Evolutionary conservation across 345 rosid species (phyloP), one percentile per base, ranked within the genome.

Genomic region (Cardamine resedifolia): DNA sequence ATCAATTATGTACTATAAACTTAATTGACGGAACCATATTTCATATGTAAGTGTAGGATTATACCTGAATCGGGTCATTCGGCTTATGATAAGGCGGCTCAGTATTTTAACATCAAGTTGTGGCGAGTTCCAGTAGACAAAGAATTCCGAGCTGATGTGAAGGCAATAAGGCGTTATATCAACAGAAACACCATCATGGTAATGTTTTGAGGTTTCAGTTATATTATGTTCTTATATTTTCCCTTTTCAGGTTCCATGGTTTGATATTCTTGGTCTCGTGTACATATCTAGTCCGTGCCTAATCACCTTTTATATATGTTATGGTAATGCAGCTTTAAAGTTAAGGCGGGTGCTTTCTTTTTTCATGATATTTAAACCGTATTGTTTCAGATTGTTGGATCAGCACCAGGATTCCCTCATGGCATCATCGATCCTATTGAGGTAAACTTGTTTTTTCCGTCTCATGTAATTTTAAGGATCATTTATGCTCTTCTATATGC

Each of bases 321-420:
- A 21, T n/a, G 10, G 11, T 51, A 2, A 26, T 16, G 28, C 18
- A 38, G 30, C 18, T 62, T 71, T 71, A 38, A 51, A 12, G 30
- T 31, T 43, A 15, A 52, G 47, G 55, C 3, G 24, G 31, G 27
- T 51, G 16, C 15, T 59, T 58, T 2, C 10, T 6, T 34, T 31
- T 59, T 4, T 16, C 41, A 31, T 68, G 44, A 78, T 65, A 21
- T 58, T 15, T 41, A 34, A 68, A 58, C 55, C 59, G 49, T 79
- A 45, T 34, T 68, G 36, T 61, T 83, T 64, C 85, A 95, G 99
- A 90, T 95, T 80, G 96, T 95, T 80, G 99, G 96, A 81, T 95
- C 99, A 76, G 96, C 99, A 28, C 98, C 99, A 36, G 97, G 98
- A 23, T 95, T 77, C 72, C 99, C 98, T 81, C 99, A 95, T 76